Conservation (phyloP, 148 eudicot genomes). For the Rheum nobile region DNA sequence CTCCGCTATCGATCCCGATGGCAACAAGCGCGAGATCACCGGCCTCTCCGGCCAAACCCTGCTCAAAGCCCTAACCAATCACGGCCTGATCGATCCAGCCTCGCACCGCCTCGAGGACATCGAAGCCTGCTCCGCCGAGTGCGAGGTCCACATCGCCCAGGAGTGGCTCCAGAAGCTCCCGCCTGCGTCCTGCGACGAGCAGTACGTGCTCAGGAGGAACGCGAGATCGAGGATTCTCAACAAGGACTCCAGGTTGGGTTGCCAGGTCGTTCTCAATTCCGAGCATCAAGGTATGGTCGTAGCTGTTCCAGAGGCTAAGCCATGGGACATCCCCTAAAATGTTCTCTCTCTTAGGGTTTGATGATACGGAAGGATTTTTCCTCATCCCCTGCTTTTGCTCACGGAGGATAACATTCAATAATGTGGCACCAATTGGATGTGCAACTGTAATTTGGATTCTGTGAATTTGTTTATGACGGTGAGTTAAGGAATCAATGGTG, state of each 20-base stretch:
- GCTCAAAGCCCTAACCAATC: conserved; percentile 48
- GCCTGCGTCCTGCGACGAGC: conserved; percentile 47
- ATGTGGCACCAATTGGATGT: background rate
- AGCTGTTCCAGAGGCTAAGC: conserved; percentile 80
- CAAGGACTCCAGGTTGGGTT: conserved; percentile 74
- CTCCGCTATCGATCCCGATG: conserved; percentile 64
- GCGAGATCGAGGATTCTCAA: conserved; percentile 51
- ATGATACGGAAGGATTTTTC: background rate
- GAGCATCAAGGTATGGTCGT: conserved; percentile 93
- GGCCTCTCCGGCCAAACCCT: conserved; percentile 84
- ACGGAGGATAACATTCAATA: background rate
- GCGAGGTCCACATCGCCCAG: conserved; percentile 91
- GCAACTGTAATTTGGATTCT: background rate
- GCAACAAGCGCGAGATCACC: conserved; percentile 45
- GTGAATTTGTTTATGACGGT: background rate
- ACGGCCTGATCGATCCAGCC: conserved; percentile 73
- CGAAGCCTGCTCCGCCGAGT: conserved; percentile 93
- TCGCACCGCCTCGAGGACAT: conserved; percentile 85
- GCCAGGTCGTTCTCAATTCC: conserved; percentile 68
- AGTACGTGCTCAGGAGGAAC: conserved; percentile 57
- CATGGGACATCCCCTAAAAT: conserved; percentile 73
- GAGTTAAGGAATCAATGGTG: background rate
- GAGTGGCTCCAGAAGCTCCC: conserved; percentile 91
- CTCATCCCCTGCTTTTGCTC: background rate
- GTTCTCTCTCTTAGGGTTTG: background rate